Percentiles rank a stretch among this genome's conserved stretches.
These are phyloP conservation scores for Alternaria hordeiaustralica DNA, from an alignment of 2,329 filamentous ascomycete genomes.

Conservation along the genomic window DNA sequence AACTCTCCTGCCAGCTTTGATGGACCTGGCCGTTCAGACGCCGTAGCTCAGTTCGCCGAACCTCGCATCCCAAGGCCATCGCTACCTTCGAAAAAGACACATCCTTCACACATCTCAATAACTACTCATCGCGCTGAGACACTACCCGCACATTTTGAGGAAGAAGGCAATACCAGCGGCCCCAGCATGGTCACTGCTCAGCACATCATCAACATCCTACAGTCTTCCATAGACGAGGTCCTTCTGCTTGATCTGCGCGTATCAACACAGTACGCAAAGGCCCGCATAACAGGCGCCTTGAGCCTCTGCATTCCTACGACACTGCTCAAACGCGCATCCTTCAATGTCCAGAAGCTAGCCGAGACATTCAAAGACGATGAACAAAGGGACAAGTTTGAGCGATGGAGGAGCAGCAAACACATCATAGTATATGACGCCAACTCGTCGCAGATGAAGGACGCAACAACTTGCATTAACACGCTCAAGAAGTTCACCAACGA, in stretches of 20 bases:
- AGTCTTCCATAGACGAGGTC: conserved; percentile 58
- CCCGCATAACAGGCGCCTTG: conserved; percentile 78
- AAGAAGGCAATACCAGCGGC: conserved; percentile 34
- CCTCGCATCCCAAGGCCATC: conserved; percentile 41
- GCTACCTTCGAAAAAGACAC: conserved; percentile 32
- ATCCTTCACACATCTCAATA: conserved; percentile 21
- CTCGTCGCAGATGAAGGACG: conserved; percentile 80
- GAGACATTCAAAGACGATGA: conserved; percentile 80
- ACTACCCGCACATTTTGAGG: conserved; percentile 46
- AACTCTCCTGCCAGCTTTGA: conserved; percentile 57
- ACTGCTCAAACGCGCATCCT: conserved; percentile 86
- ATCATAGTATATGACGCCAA: conserved; percentile 88
- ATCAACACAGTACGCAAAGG: conserved; percentile 78
- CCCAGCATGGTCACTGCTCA: conserved; percentile 56
- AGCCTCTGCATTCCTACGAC: conserved; percentile 97
- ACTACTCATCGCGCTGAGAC: conserved; percentile 54
- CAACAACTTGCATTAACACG: conserved; percentile 80
- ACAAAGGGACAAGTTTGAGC: conserved; percentile 74
- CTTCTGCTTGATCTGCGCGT: conserved; percentile 87
- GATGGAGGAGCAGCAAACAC: conserved; percentile 75
- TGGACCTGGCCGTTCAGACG: conserved; percentile 41
- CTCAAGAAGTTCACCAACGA: conserved; percentile 91
- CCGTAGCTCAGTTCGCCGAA: conserved; percentile 44
- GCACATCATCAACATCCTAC: conserved; percentile 57
- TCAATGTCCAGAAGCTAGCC: conserved; percentile 84